Evolutionary conservation across 139 green algal species (phyloP).

Genomic region (Chlamydomonas sp.): DNA sequence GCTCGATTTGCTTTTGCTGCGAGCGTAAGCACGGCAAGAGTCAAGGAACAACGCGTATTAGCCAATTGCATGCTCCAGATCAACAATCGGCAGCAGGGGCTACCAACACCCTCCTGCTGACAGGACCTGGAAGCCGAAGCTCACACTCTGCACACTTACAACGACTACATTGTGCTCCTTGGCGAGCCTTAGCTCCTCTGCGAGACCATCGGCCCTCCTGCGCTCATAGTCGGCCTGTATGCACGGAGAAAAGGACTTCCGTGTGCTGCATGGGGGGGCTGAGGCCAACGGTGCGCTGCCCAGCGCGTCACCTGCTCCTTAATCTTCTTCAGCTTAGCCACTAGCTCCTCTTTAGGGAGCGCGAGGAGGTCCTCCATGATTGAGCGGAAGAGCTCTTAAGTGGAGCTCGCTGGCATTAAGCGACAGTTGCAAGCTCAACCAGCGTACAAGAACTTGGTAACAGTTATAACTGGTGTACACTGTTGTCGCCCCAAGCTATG

Average conservation of each 20-base stretch:
- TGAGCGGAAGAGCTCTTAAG: no score
- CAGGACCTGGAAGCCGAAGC: neutral
- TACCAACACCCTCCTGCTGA: no score
- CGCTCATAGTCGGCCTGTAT: conserved; percentile 51
- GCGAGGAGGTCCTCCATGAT: neutral
- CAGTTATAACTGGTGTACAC: no score
- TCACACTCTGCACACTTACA: conserved; percentile 25
- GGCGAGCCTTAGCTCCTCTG: conserved; percentile 55
- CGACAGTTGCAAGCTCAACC: no score
- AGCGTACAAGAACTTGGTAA: no score
- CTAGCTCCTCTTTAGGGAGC: conserved; percentile 32
- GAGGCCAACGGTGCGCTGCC: neutral
- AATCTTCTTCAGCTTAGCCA: conserved; percentile 9
- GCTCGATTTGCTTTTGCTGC: conserved; percentile 73
- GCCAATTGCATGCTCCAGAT: neutral
- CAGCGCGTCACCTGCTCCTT: neutral
- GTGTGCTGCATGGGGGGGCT: neutral
- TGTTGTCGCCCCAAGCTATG: no score
- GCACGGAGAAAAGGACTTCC: neutral
- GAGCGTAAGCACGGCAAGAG: neutral
- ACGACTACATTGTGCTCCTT: conserved; percentile 69
- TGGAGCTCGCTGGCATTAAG: no score
- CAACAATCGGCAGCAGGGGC: neutral
- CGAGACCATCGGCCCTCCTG: conserved; percentile 40
- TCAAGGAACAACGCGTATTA: neutral